Conservation (phyloP, 2,329 filamentous ascomycete genomes). For the Colletotrichum orbiculare region DNA sequence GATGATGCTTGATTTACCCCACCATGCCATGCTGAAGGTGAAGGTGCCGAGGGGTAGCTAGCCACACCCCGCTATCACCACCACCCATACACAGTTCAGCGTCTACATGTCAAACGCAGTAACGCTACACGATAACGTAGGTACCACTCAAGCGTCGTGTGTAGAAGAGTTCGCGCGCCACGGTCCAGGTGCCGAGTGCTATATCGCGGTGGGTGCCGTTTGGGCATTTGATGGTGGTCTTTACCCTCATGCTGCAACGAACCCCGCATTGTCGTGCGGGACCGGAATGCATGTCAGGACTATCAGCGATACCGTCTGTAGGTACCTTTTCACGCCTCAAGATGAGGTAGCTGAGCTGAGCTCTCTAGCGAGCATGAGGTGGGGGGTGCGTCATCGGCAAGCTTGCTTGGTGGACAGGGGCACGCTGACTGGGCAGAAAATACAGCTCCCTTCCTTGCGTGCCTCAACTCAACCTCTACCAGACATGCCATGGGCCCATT, state of each 20-base stretch:
- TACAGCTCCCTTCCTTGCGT: constrained; percentile 23
- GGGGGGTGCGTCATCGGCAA: not conserved
- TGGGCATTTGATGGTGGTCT: constrained; percentile 24
- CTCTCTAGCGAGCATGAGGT: too few relatives aligned
- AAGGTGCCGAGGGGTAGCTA: not conserved
- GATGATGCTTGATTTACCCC: constrained; percentile 33
- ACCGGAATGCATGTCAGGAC: constrained; percentile 3
- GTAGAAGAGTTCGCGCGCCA: too few relatives aligned
- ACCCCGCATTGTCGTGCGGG: constrained; percentile 36
- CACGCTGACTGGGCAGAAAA: not conserved
- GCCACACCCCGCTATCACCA: not conserved
- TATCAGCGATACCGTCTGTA: too few relatives aligned
- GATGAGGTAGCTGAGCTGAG: not conserved
- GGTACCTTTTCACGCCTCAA: not conserved
- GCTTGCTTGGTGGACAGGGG: too few relatives aligned
- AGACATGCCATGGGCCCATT: constrained; percentile 3
- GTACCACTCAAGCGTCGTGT: not conserved
- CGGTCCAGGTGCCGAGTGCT: too few relatives aligned
- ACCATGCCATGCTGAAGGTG: constrained; percentile 18
- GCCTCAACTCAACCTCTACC: constrained; percentile 15
- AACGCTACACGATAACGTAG: constrained; percentile 19
- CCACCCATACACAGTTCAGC: not conserved
- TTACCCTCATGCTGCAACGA: constrained; percentile 30
- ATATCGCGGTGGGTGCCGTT: constrained; percentile 12
- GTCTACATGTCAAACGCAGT: constrained; percentile 24